phyloP scores from a whole-genome alignment of 2,329 filamentous ascomycete genomes.

The Trichoderma afroharzianum region DNA sequence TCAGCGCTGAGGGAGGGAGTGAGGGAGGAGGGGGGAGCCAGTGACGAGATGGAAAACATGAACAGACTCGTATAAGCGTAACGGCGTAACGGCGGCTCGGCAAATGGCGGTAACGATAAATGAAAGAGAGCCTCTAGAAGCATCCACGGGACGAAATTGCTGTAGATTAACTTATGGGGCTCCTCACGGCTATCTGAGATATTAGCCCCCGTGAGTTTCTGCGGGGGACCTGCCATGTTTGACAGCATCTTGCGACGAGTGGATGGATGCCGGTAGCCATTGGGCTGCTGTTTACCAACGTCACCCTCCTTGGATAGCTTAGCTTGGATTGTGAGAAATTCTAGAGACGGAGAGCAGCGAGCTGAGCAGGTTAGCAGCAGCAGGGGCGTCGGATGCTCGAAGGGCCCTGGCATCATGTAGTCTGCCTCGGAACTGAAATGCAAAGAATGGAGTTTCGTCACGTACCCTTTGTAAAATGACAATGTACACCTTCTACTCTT shows the following conservation, averaged over 20 bases:
- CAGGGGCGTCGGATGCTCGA: background rate
- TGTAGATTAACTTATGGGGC: conserved; percentile 9
- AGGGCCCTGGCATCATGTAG: background rate
- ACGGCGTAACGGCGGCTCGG: conserved; percentile 12
- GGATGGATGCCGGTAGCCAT: conserved; percentile 15
- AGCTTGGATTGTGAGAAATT: background rate
- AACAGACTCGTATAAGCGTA: background rate
- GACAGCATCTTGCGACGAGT: conserved; percentile 16
- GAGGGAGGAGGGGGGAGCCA: background rate
- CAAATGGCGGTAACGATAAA: conserved; percentile 11
- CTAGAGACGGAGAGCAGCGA: background rate
- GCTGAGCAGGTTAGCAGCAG: background rate
- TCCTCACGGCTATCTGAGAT: conserved; percentile 18
- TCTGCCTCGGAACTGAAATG: background rate
- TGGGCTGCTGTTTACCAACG: conserved; percentile 1
- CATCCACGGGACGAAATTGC: background rate
- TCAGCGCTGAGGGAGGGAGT: background rate
- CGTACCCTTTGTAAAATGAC: background rate
- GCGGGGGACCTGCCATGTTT: conserved; percentile 19
- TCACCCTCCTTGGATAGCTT: background rate
- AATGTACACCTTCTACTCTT: background rate
- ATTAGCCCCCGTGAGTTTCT: conserved; percentile 8
- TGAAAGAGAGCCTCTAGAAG: conserved; percentile 12
- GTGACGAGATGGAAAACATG: background rate
- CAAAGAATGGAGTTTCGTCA: background rate